A percentile compares a stretch with the other conserved stretches of the same genome.
Evolutionary conservation across 495 filamentous ascomycete genomes (phyloP).

Genomic region (Penicillium coprophilum): DNA sequence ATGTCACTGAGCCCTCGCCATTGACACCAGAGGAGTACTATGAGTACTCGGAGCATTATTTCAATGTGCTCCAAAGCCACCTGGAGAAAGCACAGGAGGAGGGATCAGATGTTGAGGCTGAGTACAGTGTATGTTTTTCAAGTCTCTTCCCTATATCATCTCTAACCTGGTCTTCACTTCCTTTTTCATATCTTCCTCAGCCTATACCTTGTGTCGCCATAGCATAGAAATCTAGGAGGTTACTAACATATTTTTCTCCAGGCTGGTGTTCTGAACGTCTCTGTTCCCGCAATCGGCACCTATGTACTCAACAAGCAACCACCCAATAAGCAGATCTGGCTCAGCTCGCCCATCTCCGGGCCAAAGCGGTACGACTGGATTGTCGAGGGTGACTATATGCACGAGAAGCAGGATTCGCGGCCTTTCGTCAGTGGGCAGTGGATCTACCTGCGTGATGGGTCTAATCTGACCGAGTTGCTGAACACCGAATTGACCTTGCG

Average conservation of each 20-base stretch:
- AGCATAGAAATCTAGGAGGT: not conserved
- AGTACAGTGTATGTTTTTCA: slow-evolving; percentile 50
- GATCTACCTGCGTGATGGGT: slow-evolving; percentile 82
- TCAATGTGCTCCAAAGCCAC: slow-evolving; percentile 45
- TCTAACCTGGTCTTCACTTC: not conserved
- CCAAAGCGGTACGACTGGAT: slow-evolving; percentile 94
- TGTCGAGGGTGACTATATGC: slow-evolving; percentile 62
- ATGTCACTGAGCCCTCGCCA: slow-evolving; percentile 43
- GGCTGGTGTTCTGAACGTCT: slow-evolving; percentile 82
- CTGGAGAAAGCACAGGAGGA: slow-evolving; percentile 50
- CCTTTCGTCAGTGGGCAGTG: slow-evolving; percentile 57
- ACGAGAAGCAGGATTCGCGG: slow-evolving; percentile 71
- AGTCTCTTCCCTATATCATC: not conserved
- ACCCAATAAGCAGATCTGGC: slow-evolving; percentile 96
- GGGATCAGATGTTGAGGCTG: slow-evolving; percentile 52
- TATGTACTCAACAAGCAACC: slow-evolving; percentile 98
- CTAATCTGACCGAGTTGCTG: slow-evolving; percentile 68
- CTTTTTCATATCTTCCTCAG: not conserved
- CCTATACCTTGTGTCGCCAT: not conserved
- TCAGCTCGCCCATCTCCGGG: slow-evolving; percentile 86
- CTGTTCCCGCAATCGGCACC: slow-evolving; percentile 63
- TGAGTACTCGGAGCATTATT: slow-evolving; percentile 50
- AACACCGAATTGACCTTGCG: slow-evolving; percentile 59
- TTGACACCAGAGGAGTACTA: slow-evolving; percentile 47
- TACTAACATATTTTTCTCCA: slow-evolving; percentile 28